phyloP scores from a whole-genome alignment of 495 filamentous ascomycete genomes.

The Niebla homalea region DNA sequence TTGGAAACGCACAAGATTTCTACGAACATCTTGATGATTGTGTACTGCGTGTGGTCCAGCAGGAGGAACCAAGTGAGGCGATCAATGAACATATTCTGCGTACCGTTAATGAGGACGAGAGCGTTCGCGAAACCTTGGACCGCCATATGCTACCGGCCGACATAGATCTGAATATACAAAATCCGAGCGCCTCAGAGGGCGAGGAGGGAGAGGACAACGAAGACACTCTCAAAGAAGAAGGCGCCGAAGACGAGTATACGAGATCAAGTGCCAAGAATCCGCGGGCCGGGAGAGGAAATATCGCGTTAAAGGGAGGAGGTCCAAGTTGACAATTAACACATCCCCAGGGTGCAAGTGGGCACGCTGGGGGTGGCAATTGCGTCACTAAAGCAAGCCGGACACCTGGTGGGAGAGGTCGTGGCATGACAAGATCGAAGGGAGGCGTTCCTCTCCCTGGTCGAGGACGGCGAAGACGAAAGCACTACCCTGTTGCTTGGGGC shows the following conservation, averaged over 20 bases:
- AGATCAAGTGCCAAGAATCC: constrained; percentile 14
- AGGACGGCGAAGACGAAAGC: constrained; percentile 72
- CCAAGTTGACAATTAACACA: constrained; percentile 46
- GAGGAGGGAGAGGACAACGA: constrained; percentile 52
- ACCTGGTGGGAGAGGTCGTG: constrained; percentile 25
- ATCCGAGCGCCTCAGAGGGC: constrained; percentile 40
- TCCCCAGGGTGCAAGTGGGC: constrained; percentile 37
- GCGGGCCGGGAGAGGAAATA: constrained; percentile 36
- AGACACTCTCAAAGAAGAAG: constrained; percentile 44
- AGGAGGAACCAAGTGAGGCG: constrained; percentile 88
- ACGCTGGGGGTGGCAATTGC: constrained; percentile 40
- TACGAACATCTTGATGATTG: constrained; percentile 99
- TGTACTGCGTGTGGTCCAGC: constrained; percentile 91
- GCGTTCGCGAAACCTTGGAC: constrained; percentile 72
- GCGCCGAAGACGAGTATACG: constrained; percentile 47
- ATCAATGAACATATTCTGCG: constrained; percentile 81
- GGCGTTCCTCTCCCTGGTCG: constrained; percentile 49
- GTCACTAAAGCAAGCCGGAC: constrained; percentile 30
- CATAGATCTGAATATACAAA: constrained; percentile 33
- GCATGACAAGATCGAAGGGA: constrained; percentile 36
- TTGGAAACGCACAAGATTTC: constrained; percentile 91
- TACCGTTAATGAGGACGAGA: constrained; percentile 70
- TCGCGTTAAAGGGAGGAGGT: constrained; percentile 29
- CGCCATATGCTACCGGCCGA: constrained; percentile 58
- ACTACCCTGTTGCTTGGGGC: constrained; percentile 88